Evolutionary conservation across 306 rosid genomes (phyloP).

Genomic region (Quercus berberidifolia): DNA sequence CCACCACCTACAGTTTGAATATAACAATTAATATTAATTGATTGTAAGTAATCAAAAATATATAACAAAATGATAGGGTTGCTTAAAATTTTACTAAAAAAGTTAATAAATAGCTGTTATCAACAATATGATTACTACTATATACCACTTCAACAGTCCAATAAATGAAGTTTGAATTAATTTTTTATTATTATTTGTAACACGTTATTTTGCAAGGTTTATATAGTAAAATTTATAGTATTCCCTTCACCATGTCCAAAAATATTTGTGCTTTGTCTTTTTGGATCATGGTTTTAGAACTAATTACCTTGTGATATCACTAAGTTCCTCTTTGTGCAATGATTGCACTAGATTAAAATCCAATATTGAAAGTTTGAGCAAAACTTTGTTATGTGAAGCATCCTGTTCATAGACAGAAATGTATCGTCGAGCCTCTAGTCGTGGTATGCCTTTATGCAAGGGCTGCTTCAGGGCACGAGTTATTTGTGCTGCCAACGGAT

Average conservation of each 20-base stretch:
- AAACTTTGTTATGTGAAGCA: constrained; percentile 21
- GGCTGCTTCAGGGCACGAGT: constrained; percentile 15
- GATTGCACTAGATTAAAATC: constrained; percentile 49
- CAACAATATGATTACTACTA: no score
- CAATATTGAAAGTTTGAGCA: constrained; percentile 38
- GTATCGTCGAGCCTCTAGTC: constrained; percentile 33
- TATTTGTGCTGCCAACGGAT: no score
- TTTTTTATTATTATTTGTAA: no score
- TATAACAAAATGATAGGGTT: no score
- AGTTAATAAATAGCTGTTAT: no score
- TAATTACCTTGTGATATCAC: constrained; percentile 17
- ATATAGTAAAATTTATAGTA: no score
- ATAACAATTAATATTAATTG: background rate
- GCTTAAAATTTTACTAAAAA: no score
- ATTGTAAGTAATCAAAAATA: background rate
- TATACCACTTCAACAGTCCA: no score
- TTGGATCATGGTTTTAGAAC: background rate
- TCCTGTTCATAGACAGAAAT: constrained; percentile 33
- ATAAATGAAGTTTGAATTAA: no score
- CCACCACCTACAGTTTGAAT: constrained; percentile 44
- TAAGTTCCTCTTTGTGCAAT: constrained; percentile 37
- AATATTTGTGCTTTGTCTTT: background rate
- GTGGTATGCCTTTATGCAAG: constrained; percentile 26
- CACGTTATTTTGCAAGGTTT: no score
- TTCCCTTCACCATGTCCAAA: no score